Percentiles rank a stretch among this genome's conserved stretches.
Evolutionary conservation across 306 rosid species (phyloP).

Genomic region (Prunus armeniaca): DNA sequence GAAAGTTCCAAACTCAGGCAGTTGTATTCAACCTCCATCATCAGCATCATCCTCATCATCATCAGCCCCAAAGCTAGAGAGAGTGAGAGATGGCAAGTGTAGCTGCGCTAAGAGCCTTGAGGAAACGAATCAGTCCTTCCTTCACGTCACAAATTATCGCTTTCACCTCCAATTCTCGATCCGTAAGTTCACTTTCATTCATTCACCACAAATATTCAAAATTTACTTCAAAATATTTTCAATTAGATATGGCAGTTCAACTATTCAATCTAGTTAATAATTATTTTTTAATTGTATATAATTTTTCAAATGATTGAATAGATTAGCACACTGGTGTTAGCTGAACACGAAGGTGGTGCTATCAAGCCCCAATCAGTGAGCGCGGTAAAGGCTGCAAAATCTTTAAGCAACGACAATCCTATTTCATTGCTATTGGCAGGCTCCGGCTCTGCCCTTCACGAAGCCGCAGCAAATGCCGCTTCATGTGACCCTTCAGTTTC

Average conservation of each 20-base stretch:
- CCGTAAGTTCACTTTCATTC: slow-evolving; percentile 35
- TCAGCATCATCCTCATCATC: not conserved
- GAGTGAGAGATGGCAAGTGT: slow-evolving; percentile 48
- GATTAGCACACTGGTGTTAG: slow-evolving; percentile 83
- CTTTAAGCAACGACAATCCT: slow-evolving; percentile 47
- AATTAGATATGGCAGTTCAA: not conserved
- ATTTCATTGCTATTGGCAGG: slow-evolving; percentile 83
- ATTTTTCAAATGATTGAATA: slow-evolving; percentile 8
- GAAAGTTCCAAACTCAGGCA: too few species aligned
- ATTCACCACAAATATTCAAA: not conserved
- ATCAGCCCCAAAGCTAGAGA: not conserved
- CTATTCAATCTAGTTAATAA: not conserved
- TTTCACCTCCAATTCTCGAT: slow-evolving; percentile 37
- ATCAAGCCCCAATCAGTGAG: slow-evolving; percentile 64
- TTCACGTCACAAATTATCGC: slow-evolving; percentile 22
- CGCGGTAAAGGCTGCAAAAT: slow-evolving; percentile 71
- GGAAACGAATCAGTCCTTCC: slow-evolving; percentile 38
- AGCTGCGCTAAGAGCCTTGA: slow-evolving; percentile 42
- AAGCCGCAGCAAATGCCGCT: slow-evolving; percentile 79
- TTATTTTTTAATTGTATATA: too few species aligned
- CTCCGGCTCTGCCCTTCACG: slow-evolving; percentile 67
- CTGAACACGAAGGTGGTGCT: slow-evolving; percentile 74
- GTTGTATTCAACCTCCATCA: too few species aligned
- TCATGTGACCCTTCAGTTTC: slow-evolving; percentile 70
- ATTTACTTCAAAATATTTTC: too few species aligned